Evolutionary conservation across 2,329 filamentous ascomycete species (phyloP).

Genomic region (Fusarium sp.): DNA sequence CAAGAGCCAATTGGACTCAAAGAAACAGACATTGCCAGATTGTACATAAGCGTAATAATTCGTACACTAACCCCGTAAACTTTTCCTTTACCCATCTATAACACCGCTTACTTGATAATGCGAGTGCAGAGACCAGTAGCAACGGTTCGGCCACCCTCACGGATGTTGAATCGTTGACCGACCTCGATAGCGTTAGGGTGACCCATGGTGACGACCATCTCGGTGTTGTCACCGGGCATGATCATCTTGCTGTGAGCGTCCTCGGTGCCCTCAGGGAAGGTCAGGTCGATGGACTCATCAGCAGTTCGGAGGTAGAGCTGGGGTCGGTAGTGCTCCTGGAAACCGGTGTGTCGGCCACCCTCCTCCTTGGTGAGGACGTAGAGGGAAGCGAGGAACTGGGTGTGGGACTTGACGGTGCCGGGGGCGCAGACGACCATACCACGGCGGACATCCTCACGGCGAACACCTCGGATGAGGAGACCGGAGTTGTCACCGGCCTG

Average conservation of each 20-base stretch:
- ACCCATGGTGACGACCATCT: conserved; percentile 92
- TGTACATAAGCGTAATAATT: conserved; percentile 47
- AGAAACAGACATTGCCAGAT: conserved; percentile 44
- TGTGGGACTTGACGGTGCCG: conserved; percentile 85
- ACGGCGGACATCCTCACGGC: conserved; percentile 92
- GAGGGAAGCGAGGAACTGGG: conserved; percentile 93
- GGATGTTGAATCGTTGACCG: conserved; percentile 97
- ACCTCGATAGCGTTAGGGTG: conserved; percentile 88
- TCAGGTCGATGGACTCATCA: conserved; percentile 80
- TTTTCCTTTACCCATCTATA: conserved; percentile 29
- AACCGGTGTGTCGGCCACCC: conserved; percentile 95
- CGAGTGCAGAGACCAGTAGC: conserved; percentile 86
- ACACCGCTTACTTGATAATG: conserved; percentile 66
- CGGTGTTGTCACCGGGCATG: conserved; percentile 98
- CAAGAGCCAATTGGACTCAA: conserved; percentile 51
- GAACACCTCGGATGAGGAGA: conserved; percentile 93
- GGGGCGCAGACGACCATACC: conserved; percentile 95
- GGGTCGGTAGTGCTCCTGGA: conserved; percentile 95
- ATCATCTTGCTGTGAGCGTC: conserved; percentile 81
- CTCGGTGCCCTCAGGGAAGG: conserved; percentile 86
- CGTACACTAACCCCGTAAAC: conserved; percentile 40
- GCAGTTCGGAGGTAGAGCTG: conserved; percentile 97
- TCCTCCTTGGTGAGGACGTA: conserved; percentile 98
- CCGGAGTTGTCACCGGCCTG: conserved; percentile 98
- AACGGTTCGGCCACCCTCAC: conserved; percentile 93